Evolutionary conservation across 805 yeast genomes (phyloP), one percentile per base, ranked within the genome.

Genomic region (Cyberlindnera samutprakarnensis): DNA sequence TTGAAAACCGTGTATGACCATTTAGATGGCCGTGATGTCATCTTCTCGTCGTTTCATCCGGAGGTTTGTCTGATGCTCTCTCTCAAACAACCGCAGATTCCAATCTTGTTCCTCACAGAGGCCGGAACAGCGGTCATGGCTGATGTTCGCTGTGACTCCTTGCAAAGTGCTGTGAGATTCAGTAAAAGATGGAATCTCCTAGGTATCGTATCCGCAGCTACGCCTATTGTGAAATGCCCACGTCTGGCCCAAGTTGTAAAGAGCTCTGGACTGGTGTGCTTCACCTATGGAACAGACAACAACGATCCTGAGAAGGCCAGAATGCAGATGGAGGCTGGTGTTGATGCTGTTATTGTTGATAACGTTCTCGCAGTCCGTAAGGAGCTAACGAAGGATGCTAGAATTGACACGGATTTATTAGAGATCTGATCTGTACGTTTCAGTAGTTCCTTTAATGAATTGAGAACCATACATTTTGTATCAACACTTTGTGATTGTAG

Each of bases 291-390:
- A 18, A 68, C 72, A 1, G 68, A 71, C 52, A 90, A 90, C 55
- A 90, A 90, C 48, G 76, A 75, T 22, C 95, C 96, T 0, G 86
- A 74, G 36, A 76, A 77, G 39, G 87, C 94, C 18, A 77, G 75
- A 44, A 62, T 82, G 36, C 96, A 90, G 57, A 79, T 90, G 79
- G 76, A 75, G 41, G 88, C 94, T 4, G 97, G 97, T 7, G 95
- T 90, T 10, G 97, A 90, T 64, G 98, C 98, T 0, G 96, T 90
- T n/a, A 90, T 90, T 59, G 96, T 85, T 4, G 97, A 90, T 57
- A 78, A 85, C 34, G 97, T 90, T 2, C 65, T 88, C 49, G 96
- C 95, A 0, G 94, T 88, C n/a, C 68, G 95, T 51, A 80, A 80
- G 46, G 95, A 84, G 7, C 65, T 88, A 39, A 71, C 73, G 7